phyloP scores from a whole-genome alignment of 2,329 filamentous ascomycete species.

The Botrytis fabae region DNA sequence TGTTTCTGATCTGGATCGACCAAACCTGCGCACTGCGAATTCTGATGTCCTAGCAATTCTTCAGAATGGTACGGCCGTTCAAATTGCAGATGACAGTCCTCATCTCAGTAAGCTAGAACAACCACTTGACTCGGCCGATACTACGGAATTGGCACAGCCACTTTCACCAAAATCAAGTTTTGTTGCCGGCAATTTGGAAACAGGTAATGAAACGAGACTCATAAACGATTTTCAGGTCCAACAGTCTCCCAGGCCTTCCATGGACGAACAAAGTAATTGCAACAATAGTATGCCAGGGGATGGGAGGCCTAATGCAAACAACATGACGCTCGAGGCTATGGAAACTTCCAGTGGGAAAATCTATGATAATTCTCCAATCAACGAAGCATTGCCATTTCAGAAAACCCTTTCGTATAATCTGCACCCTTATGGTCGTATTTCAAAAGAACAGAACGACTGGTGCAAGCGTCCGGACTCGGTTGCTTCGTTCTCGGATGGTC shows the following conservation, averaged over 20 bases:
- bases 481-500: conserved; percentile 32
- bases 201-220: neutral
- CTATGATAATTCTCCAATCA: neutral
- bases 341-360: neutral
- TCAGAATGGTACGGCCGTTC: neutral
- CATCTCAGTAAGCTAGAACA: neutral
- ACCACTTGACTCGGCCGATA: neutral
- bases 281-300: neutral
- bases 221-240: neutral
- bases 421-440: conserved; percentile 47
- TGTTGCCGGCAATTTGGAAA: neutral
- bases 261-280: neutral
- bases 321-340: neutral
- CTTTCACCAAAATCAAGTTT: neutral
- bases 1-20: neutral
- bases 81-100: conserved; percentile 25
- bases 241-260: neutral
- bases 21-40: neutral
- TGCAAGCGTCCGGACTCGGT: conserved; percentile 48
- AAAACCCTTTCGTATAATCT: conserved; percentile 40
- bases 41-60: neutral
- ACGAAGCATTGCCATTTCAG: conserved; percentile 29
- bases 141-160: neutral
- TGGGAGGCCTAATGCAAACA: neutral
- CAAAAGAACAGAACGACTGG: conserved; percentile 51